Conservation (phyloP, 805 yeast species). For the Metschnikowia lochheadii region DNA sequence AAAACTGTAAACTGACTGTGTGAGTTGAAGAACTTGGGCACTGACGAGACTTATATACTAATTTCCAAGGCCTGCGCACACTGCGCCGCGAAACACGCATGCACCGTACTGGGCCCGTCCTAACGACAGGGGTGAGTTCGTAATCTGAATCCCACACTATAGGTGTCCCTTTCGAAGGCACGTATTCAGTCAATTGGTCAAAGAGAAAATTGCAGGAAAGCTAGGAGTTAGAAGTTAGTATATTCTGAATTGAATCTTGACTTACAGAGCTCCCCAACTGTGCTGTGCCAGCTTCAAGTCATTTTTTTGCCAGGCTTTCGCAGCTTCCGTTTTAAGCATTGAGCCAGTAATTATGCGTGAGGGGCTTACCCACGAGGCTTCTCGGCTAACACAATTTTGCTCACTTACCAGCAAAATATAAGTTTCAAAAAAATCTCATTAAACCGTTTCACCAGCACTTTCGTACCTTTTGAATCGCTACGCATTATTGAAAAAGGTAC, state of each 20-base stretch:
- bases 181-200: not conserved
- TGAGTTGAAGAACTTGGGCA: not conserved
- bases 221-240: no score
- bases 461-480: not conserved
- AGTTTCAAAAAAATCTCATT: not conserved
- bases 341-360: conserved; percentile 1
- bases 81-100: conserved; percentile 5
- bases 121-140: conserved; percentile 1
- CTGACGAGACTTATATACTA: not conserved
- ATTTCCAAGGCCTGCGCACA: not conserved
- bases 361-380: not conserved
- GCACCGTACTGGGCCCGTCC: not conserved
- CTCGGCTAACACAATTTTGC: not conserved
- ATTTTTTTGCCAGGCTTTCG: not conserved
- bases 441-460: not conserved
- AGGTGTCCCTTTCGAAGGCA: not conserved
- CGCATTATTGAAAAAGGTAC: not conserved
- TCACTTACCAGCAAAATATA: not conserved
- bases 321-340: conserved; percentile 1
- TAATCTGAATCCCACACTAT: not conserved
- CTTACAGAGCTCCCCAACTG: not conserved
- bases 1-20: not conserved
- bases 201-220: not conserved
- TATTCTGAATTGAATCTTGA: no score
- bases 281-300: not conserved